These are phyloP conservation scores for Piromyces finnis DNA, from an alignment of 192 early-diverging fungal genomes.

Conservation along the genomic window DNA sequence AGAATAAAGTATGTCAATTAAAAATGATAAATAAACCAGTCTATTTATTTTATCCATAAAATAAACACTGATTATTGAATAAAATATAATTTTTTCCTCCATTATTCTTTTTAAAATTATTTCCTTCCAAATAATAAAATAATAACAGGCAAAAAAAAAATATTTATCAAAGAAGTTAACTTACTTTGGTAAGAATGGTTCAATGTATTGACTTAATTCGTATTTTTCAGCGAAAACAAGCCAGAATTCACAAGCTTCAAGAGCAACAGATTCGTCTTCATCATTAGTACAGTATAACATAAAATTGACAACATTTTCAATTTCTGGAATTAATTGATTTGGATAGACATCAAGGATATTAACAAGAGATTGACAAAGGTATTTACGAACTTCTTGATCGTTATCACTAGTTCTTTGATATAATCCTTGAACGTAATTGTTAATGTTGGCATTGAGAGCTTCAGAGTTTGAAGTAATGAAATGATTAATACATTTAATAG, in stretches of 20 bases:
- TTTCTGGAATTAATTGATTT: conserved; percentile 68
- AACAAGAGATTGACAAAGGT: conserved; percentile 87
- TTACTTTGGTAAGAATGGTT: conserved; percentile 9
- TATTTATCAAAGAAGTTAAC: no score
- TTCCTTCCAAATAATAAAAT: no score
- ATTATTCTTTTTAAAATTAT: no score
- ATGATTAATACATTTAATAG: conserved; percentile 68
- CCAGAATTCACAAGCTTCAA: conserved; percentile 99
- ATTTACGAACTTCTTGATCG: conserved; percentile 65
- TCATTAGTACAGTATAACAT: conserved; percentile 79
- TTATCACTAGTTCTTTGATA: conserved; percentile 74
- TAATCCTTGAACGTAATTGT: conserved; percentile 54
- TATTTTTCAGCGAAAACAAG: conserved; percentile 89
- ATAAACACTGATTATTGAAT: no score
- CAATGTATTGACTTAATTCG: conserved; percentile 39
- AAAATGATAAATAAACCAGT: no score
- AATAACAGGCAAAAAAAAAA: no score
- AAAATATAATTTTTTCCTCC: no score
- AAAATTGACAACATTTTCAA: conserved; percentile 80
- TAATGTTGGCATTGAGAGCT: conserved; percentile 46
- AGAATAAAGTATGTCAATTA: no score
- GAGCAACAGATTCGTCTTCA: conserved; percentile 63
- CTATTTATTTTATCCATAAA: no score
- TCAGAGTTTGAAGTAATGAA: conserved; percentile 50
- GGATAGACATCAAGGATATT: conserved; percentile 71